Evolutionary conservation across 768 basidiomycete genomes (phyloP), one percentile per base, ranked within the genome.

Genomic region (Clitopilus hobsonii): DNA sequence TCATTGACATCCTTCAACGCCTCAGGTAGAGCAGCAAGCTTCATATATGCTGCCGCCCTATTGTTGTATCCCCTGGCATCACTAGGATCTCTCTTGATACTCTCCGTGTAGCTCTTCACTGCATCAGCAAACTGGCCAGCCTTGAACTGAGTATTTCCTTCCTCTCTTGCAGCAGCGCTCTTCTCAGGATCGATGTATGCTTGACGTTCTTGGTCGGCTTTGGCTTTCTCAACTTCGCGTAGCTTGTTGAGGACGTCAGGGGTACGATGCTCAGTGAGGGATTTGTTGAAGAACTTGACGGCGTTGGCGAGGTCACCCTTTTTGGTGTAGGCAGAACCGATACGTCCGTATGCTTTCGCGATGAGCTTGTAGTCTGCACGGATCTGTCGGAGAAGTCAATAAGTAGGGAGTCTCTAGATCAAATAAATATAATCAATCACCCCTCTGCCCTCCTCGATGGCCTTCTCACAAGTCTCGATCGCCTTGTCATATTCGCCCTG

Each of bases 21-120:
- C 69, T 99, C 97, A 10, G 94, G 90, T 26, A 98, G 72, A 1
- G 97, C 97, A 38, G 82, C 82, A 36, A 99, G 84, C 75, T 98
- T 98, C 73, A 89, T 92, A 74, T 97, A 98, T 22, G 94, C 95
- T 25, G 94, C 89, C n/a, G 97, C 94, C 49, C 97, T 88, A 75
- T 99, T 99, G 70, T 96, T 98, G 77, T 98, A 99, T 7, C 91
- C 94, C 60, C 88, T 81, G 13, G 96, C 82, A 66, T 99, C 97
- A 30, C 72, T 69, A 38, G 97, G 96, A 64, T 92, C 87, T 50
- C 97, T 88, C 75, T 98, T 98, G 80, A 98, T 97, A 58, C 93
- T 89, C 73, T 99, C 97, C 30, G 90, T 82, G 74, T 99, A 99
- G 32, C 81, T 76, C 75, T 91, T 94, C 61, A 99, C 95, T 0